phyloP scores from a whole-genome alignment of 768 basidiomycete species.

The Phanerochaete sordida region DNA sequence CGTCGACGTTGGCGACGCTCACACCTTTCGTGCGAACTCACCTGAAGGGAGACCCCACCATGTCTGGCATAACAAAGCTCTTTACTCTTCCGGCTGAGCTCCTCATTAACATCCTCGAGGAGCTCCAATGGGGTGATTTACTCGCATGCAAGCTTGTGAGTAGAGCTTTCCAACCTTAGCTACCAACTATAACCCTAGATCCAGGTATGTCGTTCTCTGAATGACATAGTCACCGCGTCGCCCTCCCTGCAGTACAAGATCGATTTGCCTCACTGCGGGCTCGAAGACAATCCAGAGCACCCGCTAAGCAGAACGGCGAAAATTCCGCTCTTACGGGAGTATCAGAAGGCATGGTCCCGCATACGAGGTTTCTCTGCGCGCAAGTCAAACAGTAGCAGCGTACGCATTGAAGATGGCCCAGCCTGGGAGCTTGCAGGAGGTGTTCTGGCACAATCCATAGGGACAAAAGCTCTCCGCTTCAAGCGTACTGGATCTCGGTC shows the following conservation, averaged over 20 bases:
- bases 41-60: too few species aligned
- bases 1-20: too few species aligned
- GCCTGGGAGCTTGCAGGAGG: slow-evolving; percentile 14
- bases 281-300: slow-evolving; percentile 10
- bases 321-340: background rate
- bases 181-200: background rate
- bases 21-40: too few species aligned
- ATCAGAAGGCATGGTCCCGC: background rate
- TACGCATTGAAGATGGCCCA: slow-evolving; percentile 6
- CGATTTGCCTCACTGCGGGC: background rate
- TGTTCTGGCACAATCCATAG: slow-evolving; percentile 7
- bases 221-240: background rate
- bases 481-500: slow-evolving; percentile 3
- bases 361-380: background rate
- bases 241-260: slow-evolving; percentile 8
- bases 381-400: background rate
- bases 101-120: slow-evolving; percentile 1
- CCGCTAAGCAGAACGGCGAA: slow-evolving; percentile 3
- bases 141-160: background rate
- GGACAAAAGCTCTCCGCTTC: slow-evolving; percentile 1
- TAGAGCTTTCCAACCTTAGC: too few species aligned
- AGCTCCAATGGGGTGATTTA: slow-evolving; percentile 1
- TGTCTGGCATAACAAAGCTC: too few species aligned
- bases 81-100: background rate
- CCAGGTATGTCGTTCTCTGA: slow-evolving; percentile 1